Percentiles rank a stretch among this genome's conserved stretches.
These are phyloP conservation scores for Chamaenerion angustifolium DNA, from an alignment of 345 rosid species.

Conservation along the genomic window DNA sequence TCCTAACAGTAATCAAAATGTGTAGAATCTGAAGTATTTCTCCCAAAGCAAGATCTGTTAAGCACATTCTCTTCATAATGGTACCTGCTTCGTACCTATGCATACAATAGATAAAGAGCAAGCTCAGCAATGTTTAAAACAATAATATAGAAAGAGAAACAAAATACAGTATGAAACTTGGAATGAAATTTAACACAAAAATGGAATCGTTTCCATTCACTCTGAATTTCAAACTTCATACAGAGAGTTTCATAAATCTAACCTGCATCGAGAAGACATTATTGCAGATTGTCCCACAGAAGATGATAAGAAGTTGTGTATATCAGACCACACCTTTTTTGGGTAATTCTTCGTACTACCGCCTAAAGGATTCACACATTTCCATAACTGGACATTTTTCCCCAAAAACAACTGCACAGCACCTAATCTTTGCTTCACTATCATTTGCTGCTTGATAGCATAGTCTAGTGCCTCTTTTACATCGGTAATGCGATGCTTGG, in stretches of 20 bases:
- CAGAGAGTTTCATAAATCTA: neutral
- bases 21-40: constrained; percentile 21
- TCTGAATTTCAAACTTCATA: too few species aligned
- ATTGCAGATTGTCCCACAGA: constrained; percentile 25
- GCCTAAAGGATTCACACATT: constrained; percentile 26
- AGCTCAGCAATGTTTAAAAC: too few species aligned
- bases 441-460: constrained; percentile 30
- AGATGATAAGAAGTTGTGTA: constrained; percentile 18
- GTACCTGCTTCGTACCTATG: constrained; percentile 29
- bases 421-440: constrained; percentile 20
- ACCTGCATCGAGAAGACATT: constrained; percentile 34
- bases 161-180: too few species aligned
- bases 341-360: constrained; percentile 15
- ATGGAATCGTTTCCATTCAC: too few species aligned
- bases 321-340: constrained; percentile 19
- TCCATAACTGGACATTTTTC: constrained; percentile 32
- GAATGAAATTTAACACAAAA: too few species aligned
- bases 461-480: constrained; percentile 26
- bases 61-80: constrained; percentile 24
- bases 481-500: constrained; percentile 21
- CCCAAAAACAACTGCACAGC: constrained; percentile 21
- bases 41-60: constrained; percentile 25
- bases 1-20: constrained; percentile 15
- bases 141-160: neutral
- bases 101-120: neutral